Evolutionary conservation across 2,329 filamentous ascomycete genomes (phyloP).

Genomic region (Colletotrichum sp.): DNA sequence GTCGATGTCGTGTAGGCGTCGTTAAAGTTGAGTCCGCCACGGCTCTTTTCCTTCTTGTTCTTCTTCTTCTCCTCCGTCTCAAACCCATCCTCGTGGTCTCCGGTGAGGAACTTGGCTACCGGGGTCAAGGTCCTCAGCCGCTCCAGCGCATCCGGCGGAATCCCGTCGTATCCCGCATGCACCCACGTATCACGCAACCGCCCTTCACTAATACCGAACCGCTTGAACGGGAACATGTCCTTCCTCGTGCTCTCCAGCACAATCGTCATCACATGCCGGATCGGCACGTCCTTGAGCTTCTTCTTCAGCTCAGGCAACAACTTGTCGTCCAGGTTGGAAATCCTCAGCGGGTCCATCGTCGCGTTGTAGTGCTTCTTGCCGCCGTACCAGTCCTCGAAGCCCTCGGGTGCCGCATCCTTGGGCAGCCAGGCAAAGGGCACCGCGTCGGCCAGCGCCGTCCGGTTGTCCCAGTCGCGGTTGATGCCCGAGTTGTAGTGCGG

Average conservation of each 20-base stretch:
- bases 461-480: slow-evolving; percentile 30
- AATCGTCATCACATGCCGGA: slow-evolving; percentile 39
- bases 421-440: slow-evolving; percentile 31
- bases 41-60: background rate
- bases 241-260: slow-evolving; percentile 40
- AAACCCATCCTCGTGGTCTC: slow-evolving; percentile 5
- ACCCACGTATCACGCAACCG: slow-evolving; percentile 22
- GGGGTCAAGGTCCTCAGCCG: slow-evolving; percentile 26
- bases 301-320: slow-evolving; percentile 22
- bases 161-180: slow-evolving; percentile 23
- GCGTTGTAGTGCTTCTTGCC: slow-evolving; percentile 32
- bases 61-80: background rate
- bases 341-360: slow-evolving; percentile 32
- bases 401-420: slow-evolving; percentile 11
- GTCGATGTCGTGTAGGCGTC: slow-evolving; percentile 36
- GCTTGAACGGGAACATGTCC: slow-evolving; percentile 39
- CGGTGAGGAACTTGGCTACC: slow-evolving; percentile 6
- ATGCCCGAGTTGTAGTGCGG: slow-evolving; percentile 26
- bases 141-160: slow-evolving; percentile 30
- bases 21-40: slow-evolving; percentile 34
- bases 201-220: slow-evolving; percentile 31
- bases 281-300: slow-evolving; percentile 21
- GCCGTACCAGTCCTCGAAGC: slow-evolving; percentile 32
- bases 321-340: slow-evolving; percentile 34
- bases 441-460: slow-evolving; percentile 29